Evolutionary conservation across 2,329 filamentous ascomycete genomes (phyloP), one percentile per base, ranked within the genome.

Genomic region (Atkinsonella hypoxylon): DNA sequence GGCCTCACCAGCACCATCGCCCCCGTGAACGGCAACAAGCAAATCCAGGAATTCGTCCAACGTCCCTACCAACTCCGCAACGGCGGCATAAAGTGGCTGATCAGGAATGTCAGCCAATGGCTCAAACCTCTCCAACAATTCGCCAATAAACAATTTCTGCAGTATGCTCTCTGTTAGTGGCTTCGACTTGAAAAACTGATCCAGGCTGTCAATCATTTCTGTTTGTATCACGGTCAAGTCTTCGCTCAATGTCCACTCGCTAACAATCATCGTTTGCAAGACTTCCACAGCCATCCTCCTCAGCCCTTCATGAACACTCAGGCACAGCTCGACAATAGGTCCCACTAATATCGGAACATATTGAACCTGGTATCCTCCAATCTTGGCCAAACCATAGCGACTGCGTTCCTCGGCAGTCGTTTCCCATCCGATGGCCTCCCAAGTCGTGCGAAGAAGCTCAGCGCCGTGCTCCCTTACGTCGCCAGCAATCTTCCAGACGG

Each of bases 401-500:
- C 77, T 74, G 56, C 80, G 78, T 63, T 96, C 90, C 53, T 97
- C 91, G 1, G 75, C 67, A 32, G 78, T 87, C 0, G 89, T 88
- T 59, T 98, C 91, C 93, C 93, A 98, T 12, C 94, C 93, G 54
- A 98, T 94, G 17, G 89, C 87, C 62, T 95, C 88, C 93, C 93
- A 98, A 6, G 86, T 91, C 30, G 81, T 79, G 54, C 85, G 81
- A 34, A 98, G 72, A 9, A 98, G 74, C 47, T 91, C 87, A 4
- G 93, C 91, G 15, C 94, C 93, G 56, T 89, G 79, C 65, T 97
- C 90, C 51, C 93, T 80, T 47, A 98, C 89, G 68, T 98, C 94
- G 6, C 93, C 93, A 4, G 91, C 93, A 63, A 98, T 96, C 70
- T 97, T 98, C 93, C 94, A 98, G 1, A 97, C 91, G 1, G 93